Evolutionary conservation across 2,329 filamentous ascomycete genomes (phyloP).

Genomic region (Plenodomus tracheiphilus): DNA sequence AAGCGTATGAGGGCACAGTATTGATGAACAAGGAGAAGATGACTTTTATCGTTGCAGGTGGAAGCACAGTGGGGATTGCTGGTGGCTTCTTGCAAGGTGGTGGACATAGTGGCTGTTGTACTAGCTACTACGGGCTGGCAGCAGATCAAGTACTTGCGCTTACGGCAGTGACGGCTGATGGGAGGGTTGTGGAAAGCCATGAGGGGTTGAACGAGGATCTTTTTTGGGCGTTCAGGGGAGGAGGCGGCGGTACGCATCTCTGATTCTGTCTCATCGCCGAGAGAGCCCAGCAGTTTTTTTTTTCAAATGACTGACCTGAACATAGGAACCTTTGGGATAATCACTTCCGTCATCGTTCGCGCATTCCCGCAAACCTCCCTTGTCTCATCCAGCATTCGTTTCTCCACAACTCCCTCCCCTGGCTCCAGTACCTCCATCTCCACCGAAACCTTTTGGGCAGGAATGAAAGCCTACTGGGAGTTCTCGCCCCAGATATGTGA

Average conservation of each 20-base stretch:
- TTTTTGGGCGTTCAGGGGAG: conserved; percentile 22
- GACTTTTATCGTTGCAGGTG: conserved; percentile 58
- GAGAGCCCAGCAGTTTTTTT: not conserved
- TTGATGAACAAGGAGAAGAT: conserved; percentile 50
- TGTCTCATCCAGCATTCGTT: conserved; percentile 18
- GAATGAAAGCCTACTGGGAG: conserved; percentile 25
- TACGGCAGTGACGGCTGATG: conserved; percentile 23
- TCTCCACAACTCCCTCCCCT: conserved; percentile 19
- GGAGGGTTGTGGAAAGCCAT: conserved; percentile 21
- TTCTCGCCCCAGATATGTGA: conserved; percentile 20
- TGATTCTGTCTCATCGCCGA: too few species aligned
- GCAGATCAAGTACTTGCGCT: conserved; percentile 28
- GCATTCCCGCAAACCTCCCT: conserved; percentile 30
- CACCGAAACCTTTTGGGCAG: conserved; percentile 30
- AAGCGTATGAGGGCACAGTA: conserved; percentile 53
- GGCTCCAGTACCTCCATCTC: conserved; percentile 14
- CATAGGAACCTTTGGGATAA: conserved; percentile 30
- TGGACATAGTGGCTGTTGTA: conserved; percentile 56
- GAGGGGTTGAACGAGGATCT: conserved; percentile 20
- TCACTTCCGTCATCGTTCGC: conserved; percentile 39
- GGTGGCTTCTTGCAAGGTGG: conserved; percentile 48
- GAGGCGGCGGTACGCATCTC: conserved; percentile 26
- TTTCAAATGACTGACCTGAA: not conserved
- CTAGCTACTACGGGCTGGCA: conserved; percentile 44
- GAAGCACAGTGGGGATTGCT: conserved; percentile 54